A percentile compares a stretch with the other conserved stretches of the same genome.
These are phyloP conservation scores for Ananas comosus DNA, from an alignment of 176 grass and related monocot genomes.

Conservation along the genomic window DNA sequence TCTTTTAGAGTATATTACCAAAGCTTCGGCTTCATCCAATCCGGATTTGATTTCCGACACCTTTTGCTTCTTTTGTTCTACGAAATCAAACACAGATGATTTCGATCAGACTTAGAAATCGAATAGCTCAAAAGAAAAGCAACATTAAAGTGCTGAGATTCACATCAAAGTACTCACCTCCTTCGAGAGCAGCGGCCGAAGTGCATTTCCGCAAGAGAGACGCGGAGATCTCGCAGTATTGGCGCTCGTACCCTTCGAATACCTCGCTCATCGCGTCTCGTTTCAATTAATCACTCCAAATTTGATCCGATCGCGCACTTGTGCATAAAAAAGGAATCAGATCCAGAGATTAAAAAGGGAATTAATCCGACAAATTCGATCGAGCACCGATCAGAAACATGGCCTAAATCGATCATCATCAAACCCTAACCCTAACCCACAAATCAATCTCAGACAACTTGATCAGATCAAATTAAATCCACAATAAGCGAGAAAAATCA, in stretches of 20 bases:
- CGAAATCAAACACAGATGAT: neutral
- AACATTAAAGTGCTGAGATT: neutral
- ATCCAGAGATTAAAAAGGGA: neutral
- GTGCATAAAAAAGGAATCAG: neutral
- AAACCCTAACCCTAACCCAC: neutral
- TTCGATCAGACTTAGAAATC: neutral
- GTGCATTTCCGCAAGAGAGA: slow-evolving; percentile 69
- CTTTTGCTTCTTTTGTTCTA: slow-evolving; percentile 84
- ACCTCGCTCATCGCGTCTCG: slow-evolving; percentile 53
- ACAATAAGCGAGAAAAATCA: too few species aligned
- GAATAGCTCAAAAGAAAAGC: neutral
- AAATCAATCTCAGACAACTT: too few species aligned
- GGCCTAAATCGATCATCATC: neutral
- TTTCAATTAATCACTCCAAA: slow-evolving; percentile 9
- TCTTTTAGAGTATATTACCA: slow-evolving; percentile 29
- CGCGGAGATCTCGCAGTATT: slow-evolving; percentile 83
- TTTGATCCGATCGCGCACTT: neutral
- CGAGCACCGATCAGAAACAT: neutral
- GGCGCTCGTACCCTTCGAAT: slow-evolving; percentile 70
- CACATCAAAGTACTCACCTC: slow-evolving; percentile 34
- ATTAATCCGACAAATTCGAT: neutral
- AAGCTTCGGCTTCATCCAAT: slow-evolving; percentile 67
- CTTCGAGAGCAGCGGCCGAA: slow-evolving; percentile 38
- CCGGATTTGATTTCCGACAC: slow-evolving; percentile 68
- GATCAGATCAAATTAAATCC: too few species aligned